Evolutionary conservation across 441 rosid genomes (phyloP), one percentile per base, ranked within the genome.

Genomic region (Gossypium lobatum): DNA sequence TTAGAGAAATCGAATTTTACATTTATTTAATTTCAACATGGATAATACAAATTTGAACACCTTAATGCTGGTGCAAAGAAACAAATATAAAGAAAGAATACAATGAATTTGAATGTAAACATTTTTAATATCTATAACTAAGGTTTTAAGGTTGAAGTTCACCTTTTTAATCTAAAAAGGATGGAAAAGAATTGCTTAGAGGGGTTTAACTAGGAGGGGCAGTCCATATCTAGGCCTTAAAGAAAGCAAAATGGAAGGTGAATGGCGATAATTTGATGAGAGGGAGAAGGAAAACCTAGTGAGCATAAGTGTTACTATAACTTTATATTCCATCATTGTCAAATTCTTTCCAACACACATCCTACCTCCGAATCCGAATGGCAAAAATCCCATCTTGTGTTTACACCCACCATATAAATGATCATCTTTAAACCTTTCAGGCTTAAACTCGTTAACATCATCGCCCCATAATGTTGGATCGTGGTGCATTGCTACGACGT

Each of bases 301-400:
- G 59, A 95, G 87, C 42, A 92, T 80, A 50, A 84, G 77, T 17
- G 93, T 83, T 20, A 95, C 71, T 2, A 90, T 94, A 71, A 89
- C 72, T 85, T 89, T 93, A 48, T 93, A 91, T 82, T 95, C 97
- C 95, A 91, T 87, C 50, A 61, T 75, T 0, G 89, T 81, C 85
- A 92, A 78, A 76, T 90, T 92, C 80, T 91, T 82, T 2, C 98
- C 98, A 0, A 95, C 76, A 61, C 99, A 95, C 98, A 91, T 93
- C 71, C 99, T 91, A 16, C 98, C 97, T 48, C 99, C 99, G 7
- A 91, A 95, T 25, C 99, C 99, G 59, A 95, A 95, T 0, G 99
- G 99, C 89, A 93, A 76, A 73, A 81, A 95, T 2, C 97, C 98
- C 98, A 95, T 93, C 80, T 90, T 93, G 72, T 84, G 89, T 53